Evolutionary conservation across 768 basidiomycete species (phyloP).

Genomic region (Pisolithus sp.): DNA sequence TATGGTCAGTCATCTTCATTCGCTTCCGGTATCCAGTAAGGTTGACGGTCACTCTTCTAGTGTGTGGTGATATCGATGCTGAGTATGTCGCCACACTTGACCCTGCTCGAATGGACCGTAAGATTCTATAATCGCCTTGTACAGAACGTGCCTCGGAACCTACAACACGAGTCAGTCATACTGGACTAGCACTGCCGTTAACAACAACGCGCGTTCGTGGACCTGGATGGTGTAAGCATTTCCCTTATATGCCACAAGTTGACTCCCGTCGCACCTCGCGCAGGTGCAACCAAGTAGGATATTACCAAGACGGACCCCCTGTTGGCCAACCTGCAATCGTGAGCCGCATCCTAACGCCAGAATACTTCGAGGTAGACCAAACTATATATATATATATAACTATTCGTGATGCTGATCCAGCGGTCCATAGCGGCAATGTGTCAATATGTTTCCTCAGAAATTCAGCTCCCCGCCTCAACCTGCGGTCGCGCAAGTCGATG

Average conservation of each 20-base stretch:
- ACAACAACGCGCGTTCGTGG: slow-evolving; percentile 61
- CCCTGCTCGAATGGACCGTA: slow-evolving; percentile 16
- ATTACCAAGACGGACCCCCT: slow-evolving; percentile 34
- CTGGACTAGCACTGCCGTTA: slow-evolving; percentile 51
- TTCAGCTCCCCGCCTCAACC: slow-evolving; percentile 45
- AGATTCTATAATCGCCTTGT: slow-evolving; percentile 23
- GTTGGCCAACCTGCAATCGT: slow-evolving; percentile 27
- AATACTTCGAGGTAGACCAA: slow-evolving; percentile 22
- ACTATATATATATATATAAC: too few species aligned
- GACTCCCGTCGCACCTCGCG: neutral
- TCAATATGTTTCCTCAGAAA: slow-evolving; percentile 55
- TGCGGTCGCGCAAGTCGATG: slow-evolving; percentile 38
- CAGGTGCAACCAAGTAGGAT: slow-evolving; percentile 70
- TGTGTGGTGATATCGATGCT: slow-evolving; percentile 41
- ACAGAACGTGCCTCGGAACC: slow-evolving; percentile 34
- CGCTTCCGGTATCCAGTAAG: neutral
- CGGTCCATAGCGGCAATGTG: slow-evolving; percentile 54
- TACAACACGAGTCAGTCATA: slow-evolving; percentile 32
- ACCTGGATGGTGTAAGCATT: slow-evolving; percentile 56
- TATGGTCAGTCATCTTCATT: slow-evolving; percentile 31
- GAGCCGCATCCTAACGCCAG: slow-evolving; percentile 27
- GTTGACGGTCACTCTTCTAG: slow-evolving; percentile 24
- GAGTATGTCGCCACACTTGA: slow-evolving; percentile 36
- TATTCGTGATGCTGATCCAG: neutral
- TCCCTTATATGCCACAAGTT: neutral